Percentiles rank a stretch among this genome's conserved stretches.
Conservation (phyloP, 129 eudicot species). For the Tanacetum coccineum region DNA sequence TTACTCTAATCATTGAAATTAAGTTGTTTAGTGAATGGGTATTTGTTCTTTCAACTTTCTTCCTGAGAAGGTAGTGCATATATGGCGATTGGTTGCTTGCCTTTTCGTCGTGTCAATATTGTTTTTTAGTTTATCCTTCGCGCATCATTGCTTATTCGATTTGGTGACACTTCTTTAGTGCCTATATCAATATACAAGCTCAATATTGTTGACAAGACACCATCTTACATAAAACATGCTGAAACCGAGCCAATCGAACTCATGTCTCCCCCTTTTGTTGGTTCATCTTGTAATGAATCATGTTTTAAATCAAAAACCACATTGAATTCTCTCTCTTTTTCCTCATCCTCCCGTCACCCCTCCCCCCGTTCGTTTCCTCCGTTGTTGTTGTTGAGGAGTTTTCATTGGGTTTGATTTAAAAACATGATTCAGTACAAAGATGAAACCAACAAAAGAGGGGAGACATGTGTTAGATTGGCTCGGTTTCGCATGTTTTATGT, state of each 20-base stretch:
- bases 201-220: slow-evolving; percentile 21
- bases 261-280: background rate
- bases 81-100: slow-evolving; percentile 45
- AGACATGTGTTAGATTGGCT: background rate
- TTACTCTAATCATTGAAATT: background rate
- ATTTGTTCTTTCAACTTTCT: background rate
- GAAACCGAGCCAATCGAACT: background rate
- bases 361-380: too few species aligned
- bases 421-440: background rate
- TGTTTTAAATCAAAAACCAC: background rate
- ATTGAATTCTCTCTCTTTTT: too few species aligned
- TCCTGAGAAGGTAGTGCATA: slow-evolving; percentile 45
- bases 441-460: background rate
- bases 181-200: slow-evolving; percentile 44
- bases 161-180: slow-evolving; percentile 37
- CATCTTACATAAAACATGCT: background rate
- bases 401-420: background rate
- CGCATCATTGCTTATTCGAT: slow-evolving; percentile 39
- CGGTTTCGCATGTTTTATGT: background rate
- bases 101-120: slow-evolving; percentile 48
- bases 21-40: background rate
- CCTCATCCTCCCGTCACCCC: too few species aligned
- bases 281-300: background rate
- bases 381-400: too few species aligned
- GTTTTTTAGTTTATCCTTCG: slow-evolving; percentile 49